These are phyloP conservation scores for Suhomyces bolitotheri DNA, from an alignment of 1,139 yeast species.

Conservation along the genomic window DNA sequence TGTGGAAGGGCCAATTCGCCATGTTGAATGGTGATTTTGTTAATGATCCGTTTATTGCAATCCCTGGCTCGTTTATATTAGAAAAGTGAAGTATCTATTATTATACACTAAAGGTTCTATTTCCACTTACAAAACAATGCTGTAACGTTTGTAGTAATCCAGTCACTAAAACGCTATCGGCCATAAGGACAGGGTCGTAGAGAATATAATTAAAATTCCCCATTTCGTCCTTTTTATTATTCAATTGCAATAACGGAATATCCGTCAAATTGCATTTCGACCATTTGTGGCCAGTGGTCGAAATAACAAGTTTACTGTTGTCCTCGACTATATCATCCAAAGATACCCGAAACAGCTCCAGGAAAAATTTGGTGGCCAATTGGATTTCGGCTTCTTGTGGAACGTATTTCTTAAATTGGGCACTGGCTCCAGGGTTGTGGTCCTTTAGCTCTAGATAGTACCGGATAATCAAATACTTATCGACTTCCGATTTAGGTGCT, in stretches of 20 bases:
- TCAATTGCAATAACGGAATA: slow-evolving; percentile 39
- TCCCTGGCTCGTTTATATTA: slow-evolving; percentile 11
- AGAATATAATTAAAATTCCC: slow-evolving; percentile 32
- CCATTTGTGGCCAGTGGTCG: slow-evolving; percentile 41
- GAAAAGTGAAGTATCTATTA: slow-evolving; percentile 3
- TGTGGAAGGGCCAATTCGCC: slow-evolving; percentile 27
- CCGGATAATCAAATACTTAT: slow-evolving; percentile 29
- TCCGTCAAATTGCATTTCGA: slow-evolving; percentile 37
- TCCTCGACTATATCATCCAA: slow-evolving; percentile 16
- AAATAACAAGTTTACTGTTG: slow-evolving; percentile 21
- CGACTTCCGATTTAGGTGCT: slow-evolving; percentile 20
- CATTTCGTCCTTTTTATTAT: slow-evolving; percentile 38
- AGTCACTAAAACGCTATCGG: slow-evolving; percentile 17
- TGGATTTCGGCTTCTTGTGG: slow-evolving; percentile 24
- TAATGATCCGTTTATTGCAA: slow-evolving; percentile 22
- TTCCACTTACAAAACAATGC: slow-evolving; percentile 38
- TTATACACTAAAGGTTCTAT: slow-evolving; percentile 23
- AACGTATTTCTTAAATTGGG: slow-evolving; percentile 6
- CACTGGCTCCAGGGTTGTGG: slow-evolving; percentile 4
- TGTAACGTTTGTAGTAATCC: slow-evolving; percentile 23
- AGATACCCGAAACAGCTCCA: slow-evolving; percentile 28
- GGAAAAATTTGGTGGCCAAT: slow-evolving; percentile 29
- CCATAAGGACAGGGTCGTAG: slow-evolving; percentile 13
- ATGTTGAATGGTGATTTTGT: slow-evolving; percentile 19
- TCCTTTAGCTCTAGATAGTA: slow-evolving; percentile 19